A percentile compares a stretch with the other conserved stretches of the same genome.
Evolutionary conservation across 768 basidiomycete genomes (phyloP).

Genomic region (Infundibulicybe gibba): DNA sequence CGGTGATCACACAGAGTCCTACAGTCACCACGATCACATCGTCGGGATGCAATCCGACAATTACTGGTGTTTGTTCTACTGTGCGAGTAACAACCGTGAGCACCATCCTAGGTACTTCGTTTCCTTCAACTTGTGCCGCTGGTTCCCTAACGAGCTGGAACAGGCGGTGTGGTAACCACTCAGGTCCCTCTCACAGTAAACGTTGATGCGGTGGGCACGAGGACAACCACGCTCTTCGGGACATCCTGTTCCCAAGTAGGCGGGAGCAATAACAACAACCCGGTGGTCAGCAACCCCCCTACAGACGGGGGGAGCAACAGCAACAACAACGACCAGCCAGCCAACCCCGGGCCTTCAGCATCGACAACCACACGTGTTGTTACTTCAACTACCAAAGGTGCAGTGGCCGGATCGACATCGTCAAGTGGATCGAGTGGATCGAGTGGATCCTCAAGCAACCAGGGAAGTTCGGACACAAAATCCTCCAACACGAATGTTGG

Average conservation of each 20-base stretch:
- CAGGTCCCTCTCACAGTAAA: conserved; percentile 38
- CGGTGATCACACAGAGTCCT: too few species aligned
- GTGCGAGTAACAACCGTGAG: too few species aligned
- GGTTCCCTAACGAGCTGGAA: too few species aligned
- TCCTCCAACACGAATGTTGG: conserved; percentile 16
- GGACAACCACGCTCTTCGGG: conserved; percentile 38
- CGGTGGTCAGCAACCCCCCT: too few species aligned
- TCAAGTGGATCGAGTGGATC: too few species aligned
- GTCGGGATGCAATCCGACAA: too few species aligned
- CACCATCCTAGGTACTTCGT: too few species aligned
- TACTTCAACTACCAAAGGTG: conserved; percentile 25
- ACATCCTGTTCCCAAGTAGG: conserved; percentile 22
- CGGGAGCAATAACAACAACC: too few species aligned
- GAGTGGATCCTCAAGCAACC: conserved; percentile 19
- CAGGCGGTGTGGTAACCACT: conserved; percentile 19
- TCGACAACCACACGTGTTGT: conserved; percentile 22
- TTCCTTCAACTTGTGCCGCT: too few species aligned
- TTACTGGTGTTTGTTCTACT: too few species aligned
- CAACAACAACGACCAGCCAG: too few species aligned
- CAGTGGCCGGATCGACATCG: conserved; percentile 29
- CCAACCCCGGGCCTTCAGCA: conserved; percentile 20
- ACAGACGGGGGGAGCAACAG: conserved; percentile 7
- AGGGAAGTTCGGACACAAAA: conserved; percentile 7
- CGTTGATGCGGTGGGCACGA: conserved; percentile 24
- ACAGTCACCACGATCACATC: too few species aligned